Conservation (phyloP, 2,329 filamentous ascomycete genomes). For the Zelopaecilomyces penicillatus region DNA sequence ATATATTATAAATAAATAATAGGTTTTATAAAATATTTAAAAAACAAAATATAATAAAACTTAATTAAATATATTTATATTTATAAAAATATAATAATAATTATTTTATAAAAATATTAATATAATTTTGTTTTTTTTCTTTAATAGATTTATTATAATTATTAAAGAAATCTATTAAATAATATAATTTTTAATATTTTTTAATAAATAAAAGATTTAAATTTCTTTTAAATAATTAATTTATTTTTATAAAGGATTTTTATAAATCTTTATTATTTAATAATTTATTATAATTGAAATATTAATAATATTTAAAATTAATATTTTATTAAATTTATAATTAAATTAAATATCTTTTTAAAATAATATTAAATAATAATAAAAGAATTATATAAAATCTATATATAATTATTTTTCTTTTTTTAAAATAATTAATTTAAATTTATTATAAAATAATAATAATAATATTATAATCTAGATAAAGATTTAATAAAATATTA, state of each 20-base stretch:
- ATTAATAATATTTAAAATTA: not conserved
- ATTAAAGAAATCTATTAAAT: not conserved
- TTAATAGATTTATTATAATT: not conserved
- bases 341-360: no score
- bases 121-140: not conserved
- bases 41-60: not conserved
- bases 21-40: not conserved
- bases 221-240: not conserved
- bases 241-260: not conserved
- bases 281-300: not conserved
- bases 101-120: no score
- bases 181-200: constrained; percentile 1
- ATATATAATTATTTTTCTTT: not conserved
- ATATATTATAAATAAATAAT: not conserved
- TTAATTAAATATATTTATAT: not conserved
- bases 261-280: not conserved
- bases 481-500: not conserved
- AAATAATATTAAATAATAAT: no score
- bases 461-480: constrained; percentile 1
- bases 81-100: not conserved
- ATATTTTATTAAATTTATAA: not conserved
- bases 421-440: not conserved
- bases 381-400: no score
- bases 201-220: not conserved
- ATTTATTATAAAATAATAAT: not conserved